Conservation (phyloP, 345 rosid species). For the Brassica cretica region DNA sequence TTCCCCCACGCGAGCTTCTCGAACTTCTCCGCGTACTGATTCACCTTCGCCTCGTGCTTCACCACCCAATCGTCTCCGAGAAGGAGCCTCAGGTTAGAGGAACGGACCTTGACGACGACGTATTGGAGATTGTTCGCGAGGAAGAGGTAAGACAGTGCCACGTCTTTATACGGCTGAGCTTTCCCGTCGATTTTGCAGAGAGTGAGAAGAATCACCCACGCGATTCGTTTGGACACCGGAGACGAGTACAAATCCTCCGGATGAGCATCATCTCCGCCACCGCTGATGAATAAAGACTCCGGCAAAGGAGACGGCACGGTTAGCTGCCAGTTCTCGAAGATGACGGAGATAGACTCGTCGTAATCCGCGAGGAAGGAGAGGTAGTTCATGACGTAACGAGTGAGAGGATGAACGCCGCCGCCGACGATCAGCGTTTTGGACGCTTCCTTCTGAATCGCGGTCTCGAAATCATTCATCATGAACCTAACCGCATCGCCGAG, state of each 20-base stretch:
- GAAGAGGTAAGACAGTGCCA: slow-evolving; percentile 73
- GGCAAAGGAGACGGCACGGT: not conserved
- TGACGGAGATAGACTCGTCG: slow-evolving; percentile 49
- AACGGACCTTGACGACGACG: slow-evolving; percentile 62
- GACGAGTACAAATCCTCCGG: slow-evolving; percentile 33
- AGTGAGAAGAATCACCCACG: slow-evolving; percentile 71
- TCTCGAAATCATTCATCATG: slow-evolving; percentile 62
- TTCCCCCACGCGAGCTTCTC: slow-evolving; percentile 78
- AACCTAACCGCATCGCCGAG: slow-evolving; percentile 56
- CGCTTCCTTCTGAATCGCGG: slow-evolving; percentile 58
- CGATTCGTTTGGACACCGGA: slow-evolving; percentile 36
- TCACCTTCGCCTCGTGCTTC: slow-evolving; percentile 62
- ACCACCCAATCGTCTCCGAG: slow-evolving; percentile 80
- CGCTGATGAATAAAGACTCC: not conserved
- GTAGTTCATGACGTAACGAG: slow-evolving; percentile 83
- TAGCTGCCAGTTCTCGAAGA: slow-evolving; percentile 52
- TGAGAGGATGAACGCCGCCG: slow-evolving; percentile 80
- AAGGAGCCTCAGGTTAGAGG: slow-evolving; percentile 55
- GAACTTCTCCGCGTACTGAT: slow-evolving; percentile 65
- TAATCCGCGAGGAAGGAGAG: slow-evolving; percentile 67
- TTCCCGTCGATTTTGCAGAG: slow-evolving; percentile 83
- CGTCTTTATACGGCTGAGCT: slow-evolving; percentile 72
- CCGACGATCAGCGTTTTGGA: slow-evolving; percentile 58
- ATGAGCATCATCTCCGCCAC: slow-evolving; percentile 30
- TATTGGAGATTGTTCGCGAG: slow-evolving; percentile 84